These are phyloP conservation scores for Darksidea phi DNA, from an alignment of 495 filamentous ascomycete species.

Conservation along the genomic window DNA sequence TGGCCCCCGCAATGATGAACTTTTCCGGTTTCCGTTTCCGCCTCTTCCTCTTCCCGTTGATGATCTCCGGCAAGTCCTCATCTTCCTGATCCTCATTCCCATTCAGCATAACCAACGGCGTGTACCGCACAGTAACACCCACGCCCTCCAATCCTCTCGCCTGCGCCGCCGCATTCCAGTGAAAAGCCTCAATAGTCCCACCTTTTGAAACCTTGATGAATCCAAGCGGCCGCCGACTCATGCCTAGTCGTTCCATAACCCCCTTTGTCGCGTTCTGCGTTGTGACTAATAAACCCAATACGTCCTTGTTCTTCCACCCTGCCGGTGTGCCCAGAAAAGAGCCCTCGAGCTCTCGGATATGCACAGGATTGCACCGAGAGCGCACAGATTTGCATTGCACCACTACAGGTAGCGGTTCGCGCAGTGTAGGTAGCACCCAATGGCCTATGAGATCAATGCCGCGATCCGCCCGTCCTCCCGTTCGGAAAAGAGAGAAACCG, in stretches of 20 bases:
- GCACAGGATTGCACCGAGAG: conserved; percentile 51
- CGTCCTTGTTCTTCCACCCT: conserved; percentile 60
- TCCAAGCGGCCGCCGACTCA: conserved; percentile 65
- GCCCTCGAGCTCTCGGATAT: conserved; percentile 83
- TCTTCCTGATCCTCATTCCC: conserved; percentile 4
- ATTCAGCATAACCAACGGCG: conserved; percentile 17
- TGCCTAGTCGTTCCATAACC: conserved; percentile 63
- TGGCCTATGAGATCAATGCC: conserved; percentile 84
- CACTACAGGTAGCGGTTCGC: conserved; percentile 58
- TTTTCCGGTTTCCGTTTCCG: background rate
- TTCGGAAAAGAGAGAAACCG: conserved; percentile 66
- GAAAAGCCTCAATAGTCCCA: conserved; percentile 58
- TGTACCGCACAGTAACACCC: conserved; percentile 59
- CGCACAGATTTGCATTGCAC: conserved; percentile 74
- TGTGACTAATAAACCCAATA: conserved; percentile 62
- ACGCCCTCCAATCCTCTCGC: conserved; percentile 63
- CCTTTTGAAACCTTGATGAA: conserved; percentile 53
- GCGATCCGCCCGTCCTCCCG: conserved; percentile 70
- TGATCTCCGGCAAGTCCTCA: conserved; percentile 7
- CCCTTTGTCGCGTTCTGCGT: conserved; percentile 56
- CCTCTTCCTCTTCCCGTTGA: conserved; percentile 6
- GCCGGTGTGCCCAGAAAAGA: conserved; percentile 67
- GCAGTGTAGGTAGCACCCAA: conserved; percentile 64
- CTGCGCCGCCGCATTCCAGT: conserved; percentile 69
- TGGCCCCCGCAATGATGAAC: conserved; percentile 4